Conservation (phyloP, 2,329 filamentous ascomycete species). For the Epichloe aotearoae region DNA sequence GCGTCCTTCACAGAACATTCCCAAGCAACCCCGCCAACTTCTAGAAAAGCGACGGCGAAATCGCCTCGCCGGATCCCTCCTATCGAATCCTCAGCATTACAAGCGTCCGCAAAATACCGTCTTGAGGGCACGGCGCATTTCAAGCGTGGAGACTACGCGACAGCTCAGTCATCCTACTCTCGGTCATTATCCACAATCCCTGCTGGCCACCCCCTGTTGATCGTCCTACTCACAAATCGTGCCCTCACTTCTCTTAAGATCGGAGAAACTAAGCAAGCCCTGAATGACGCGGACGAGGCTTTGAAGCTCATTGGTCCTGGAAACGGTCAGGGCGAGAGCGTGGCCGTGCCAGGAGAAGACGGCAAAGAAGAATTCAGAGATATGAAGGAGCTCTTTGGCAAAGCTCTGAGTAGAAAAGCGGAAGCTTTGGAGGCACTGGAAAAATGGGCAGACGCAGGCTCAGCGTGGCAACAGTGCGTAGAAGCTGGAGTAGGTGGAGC, state of each 20-base stretch:
- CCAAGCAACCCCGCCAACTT: conserved; percentile 17
- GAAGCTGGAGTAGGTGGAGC: conserved; percentile 76
- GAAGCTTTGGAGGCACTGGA: conserved; percentile 94
- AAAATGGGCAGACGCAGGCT: conserved; percentile 73
- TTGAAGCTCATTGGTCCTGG: conserved; percentile 66
- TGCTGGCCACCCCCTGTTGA: conserved; percentile 64
- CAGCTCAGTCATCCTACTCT: conserved; percentile 73
- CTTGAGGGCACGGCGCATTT: conserved; percentile 76
- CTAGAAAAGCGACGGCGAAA: conserved; percentile 29
- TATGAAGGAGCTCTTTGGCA: conserved; percentile 88
- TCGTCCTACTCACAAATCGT: conserved; percentile 84
- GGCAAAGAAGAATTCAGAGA: conserved; percentile 55
- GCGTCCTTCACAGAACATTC: conserved; percentile 19
- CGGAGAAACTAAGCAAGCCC: conserved; percentile 77
- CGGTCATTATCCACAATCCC: conserved; percentile 65
- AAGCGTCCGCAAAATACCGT: conserved; percentile 65
- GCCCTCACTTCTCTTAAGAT: conserved; percentile 83
- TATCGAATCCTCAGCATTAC: conserved; percentile 55
- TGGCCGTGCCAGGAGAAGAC: conserved; percentile 50
- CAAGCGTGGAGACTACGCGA: conserved; percentile 84
- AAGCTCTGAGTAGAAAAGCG: conserved; percentile 86
- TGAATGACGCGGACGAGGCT: conserved; percentile 72
- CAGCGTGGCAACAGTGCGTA: conserved; percentile 70
- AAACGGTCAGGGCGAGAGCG: conserved; percentile 67
- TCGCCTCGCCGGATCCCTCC: conserved; percentile 49